Base-by-base conservation (phyloP, 805 yeast species). In the Yarrowia sp. region DNA sequence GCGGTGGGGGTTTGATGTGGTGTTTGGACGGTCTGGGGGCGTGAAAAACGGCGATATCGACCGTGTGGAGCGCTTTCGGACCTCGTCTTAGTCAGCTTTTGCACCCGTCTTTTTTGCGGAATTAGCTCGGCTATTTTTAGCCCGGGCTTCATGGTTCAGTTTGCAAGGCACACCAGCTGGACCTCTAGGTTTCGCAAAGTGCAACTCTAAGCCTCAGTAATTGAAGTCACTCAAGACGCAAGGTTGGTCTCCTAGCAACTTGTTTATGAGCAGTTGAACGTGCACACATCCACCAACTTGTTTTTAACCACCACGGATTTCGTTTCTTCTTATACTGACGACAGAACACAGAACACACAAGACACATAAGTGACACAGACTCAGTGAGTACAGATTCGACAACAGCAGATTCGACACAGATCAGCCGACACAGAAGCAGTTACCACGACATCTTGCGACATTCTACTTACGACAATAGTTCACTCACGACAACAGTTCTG, bases 211-310 rank as follows among this genome's bases (percentile, higher is more conserved):
- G 39, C 19, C 15, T n/a, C 38, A 9, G 55, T 49, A n/a, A 49
- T 49, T 49, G 55, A 49, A 49, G 55, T 49, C 55, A n/a, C 55
- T 49, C 55, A 24, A 24, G 30, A 14, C 50, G 30, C 50, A 49
- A 49, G 38, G 55, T 49, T 49, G 55, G 14, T 14, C 55, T 33
- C 55, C 55, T 49, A 49, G 55, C 55, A 49, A 49, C 55, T 33
- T 33, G 55, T 33, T 17, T 49, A 49, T 24, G 33, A 24, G 50
- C 10, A 46, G 34, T 15, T 44, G n/a, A 19, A 9, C 1, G 34
- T 12, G n/a, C 14, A 33, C 12, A 46, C 50, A 17, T 1, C 2
- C 19, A 40, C 19, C 2, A 7, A 24, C 7, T 24, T 24, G 7
- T 5, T 24, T 7, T 7, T 9, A 5, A 42, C n/a, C 46, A 9